These are phyloP conservation scores for Penicillium sumatraense DNA, from an alignment of 2,329 filamentous ascomycete species.

Conservation along the genomic window DNA sequence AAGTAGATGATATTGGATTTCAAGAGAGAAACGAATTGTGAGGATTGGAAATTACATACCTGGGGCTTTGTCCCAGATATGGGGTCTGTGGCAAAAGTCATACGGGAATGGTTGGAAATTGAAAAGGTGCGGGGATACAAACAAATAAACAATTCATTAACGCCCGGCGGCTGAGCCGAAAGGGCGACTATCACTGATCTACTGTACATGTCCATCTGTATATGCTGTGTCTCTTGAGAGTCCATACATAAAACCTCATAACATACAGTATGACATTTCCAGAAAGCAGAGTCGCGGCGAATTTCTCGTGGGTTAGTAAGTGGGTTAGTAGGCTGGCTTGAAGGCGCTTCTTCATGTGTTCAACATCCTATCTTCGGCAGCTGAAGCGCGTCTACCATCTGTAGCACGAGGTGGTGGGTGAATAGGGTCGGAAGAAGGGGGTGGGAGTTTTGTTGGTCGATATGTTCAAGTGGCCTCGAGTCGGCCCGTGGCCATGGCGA, in stretches of 20 bases:
- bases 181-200: conserved; percentile 23
- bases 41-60: not conserved
- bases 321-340: too few relatives aligned
- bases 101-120: not conserved
- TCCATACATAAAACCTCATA: too few relatives aligned
- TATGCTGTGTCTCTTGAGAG: too few relatives aligned
- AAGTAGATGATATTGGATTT: not conserved
- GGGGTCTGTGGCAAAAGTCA: not conserved
- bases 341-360: too few relatives aligned
- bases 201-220: too few relatives aligned
- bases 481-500: conserved; percentile 32
- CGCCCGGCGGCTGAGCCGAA: conserved; percentile 26
- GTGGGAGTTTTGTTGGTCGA: conserved; percentile 11
- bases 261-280: too few relatives aligned
- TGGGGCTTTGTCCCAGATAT: not conserved
- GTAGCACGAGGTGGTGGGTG: conserved; percentile 33
- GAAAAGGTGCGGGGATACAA: too few relatives aligned
- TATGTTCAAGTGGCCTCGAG: too few relatives aligned
- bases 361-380: too few relatives aligned
- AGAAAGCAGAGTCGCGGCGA: too few relatives aligned
- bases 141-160: conserved; percentile 28
- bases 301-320: too few relatives aligned
- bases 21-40: not conserved
- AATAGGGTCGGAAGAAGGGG: conserved; percentile 17
- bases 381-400: too few relatives aligned